Base-by-base conservation (phyloP, 2,329 filamentous ascomycete species). In the Clarireedia monteithiana region DNA sequence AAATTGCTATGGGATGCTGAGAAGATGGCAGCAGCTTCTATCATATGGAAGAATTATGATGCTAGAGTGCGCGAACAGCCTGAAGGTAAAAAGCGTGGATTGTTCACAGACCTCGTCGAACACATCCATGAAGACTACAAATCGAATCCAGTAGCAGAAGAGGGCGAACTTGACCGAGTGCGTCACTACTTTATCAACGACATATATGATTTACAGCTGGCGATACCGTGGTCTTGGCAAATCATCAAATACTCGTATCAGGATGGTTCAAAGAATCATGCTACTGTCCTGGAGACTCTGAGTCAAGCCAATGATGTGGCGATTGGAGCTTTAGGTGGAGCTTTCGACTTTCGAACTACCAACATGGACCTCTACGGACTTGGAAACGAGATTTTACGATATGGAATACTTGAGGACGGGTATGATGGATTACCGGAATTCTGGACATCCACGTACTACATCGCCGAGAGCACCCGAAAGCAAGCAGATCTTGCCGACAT, bases 121-220 rank as follows among this genome's bases (percentile, higher is more conserved):
- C 86, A 82, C 61, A 86, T 96, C 68, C 84, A 88, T 60, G 83
- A 91, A 60, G 80, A 86, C 52, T 85, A 88, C 63, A 91, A 89
- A 72, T 84, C 84, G 24, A 81, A 83, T 53, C 79, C 83, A 3
- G 77, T 85, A 51, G 72, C 77, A 30, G 81, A 82, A 39, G 76
- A 78, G 23, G 85, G 84, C n/a, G 86, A 94, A 68, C 81, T 85
- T 9, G 90, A 96, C 66, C 77, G 80, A 6, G 83, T 96, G 15
- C 82, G 91, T n/a, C 84, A 90, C 63, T 96, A 89, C 83, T 95
- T 96, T 66, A 78, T 91, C 59, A 80, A 87, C 63, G 88, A 91
- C 66, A 77, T 91, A 34, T 81, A 82, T 70, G 80, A 81, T 27
- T 78, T 95, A 62, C 83, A 91, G 54, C 76, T 88, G 55, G 83